Conservation (phyloP, 495 filamentous ascomycete species). For the Cairneyella variabilis region DNA sequence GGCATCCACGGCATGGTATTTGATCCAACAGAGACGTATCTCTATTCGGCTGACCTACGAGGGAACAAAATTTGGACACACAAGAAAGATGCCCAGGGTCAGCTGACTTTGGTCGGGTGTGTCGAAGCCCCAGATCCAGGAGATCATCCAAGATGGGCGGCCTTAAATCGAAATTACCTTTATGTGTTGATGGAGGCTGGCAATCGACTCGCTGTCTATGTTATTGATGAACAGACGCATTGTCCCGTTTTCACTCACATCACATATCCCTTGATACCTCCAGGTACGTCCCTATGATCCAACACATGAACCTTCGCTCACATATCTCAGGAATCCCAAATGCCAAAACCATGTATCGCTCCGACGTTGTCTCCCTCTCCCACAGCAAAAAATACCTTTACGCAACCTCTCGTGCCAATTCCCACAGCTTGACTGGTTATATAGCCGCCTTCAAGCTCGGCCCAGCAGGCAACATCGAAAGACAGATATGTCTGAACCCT, state of each 20-base stretch:
- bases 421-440: slow-evolving; percentile 71
- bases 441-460: slow-evolving; percentile 72
- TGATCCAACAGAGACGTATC: slow-evolving; percentile 75
- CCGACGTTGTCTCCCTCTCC: slow-evolving; percentile 71
- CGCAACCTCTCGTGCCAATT: slow-evolving; percentile 75
- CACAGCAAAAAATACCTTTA: slow-evolving; percentile 67
- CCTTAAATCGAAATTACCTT: slow-evolving; percentile 73
- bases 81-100: slow-evolving; percentile 51
- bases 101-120: slow-evolving; percentile 62
- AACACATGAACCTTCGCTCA: slow-evolving; percentile 1
- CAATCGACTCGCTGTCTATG: slow-evolving; percentile 74
- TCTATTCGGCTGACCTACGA: slow-evolving; percentile 80
- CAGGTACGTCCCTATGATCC: slow-evolving; percentile 43
- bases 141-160: slow-evolving; percentile 83
- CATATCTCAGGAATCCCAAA: slow-evolving; percentile 40
- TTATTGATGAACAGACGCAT: slow-evolving; percentile 70
- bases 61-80: slow-evolving; percentile 88
- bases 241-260: slow-evolving; percentile 79
- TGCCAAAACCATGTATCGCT: slow-evolving; percentile 58
- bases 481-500: slow-evolving; percentile 73
- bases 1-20: slow-evolving; percentile 90
- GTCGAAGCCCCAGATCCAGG: slow-evolving; percentile 63
- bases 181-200: slow-evolving; percentile 85
- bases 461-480: slow-evolving; percentile 65
- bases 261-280: slow-evolving; percentile 71